phyloP scores from a whole-genome alignment of 805 yeast species.

The Hemisphaericaspora nanyangensis region DNA sequence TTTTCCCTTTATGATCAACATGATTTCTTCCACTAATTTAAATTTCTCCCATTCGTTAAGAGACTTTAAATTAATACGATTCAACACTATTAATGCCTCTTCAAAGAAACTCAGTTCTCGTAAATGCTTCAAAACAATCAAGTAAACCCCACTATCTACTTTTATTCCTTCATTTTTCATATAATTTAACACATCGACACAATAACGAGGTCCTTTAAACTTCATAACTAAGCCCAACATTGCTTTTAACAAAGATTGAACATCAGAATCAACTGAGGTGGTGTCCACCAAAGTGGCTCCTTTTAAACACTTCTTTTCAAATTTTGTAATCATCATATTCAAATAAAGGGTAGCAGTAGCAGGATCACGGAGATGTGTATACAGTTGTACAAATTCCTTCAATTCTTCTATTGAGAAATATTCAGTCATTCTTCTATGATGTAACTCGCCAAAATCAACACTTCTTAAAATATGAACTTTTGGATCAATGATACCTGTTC shows the following conservation, averaged over 20 bases:
- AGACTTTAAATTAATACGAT: conserved; percentile 22
- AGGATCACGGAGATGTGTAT: conserved; percentile 24
- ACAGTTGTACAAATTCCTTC: conserved; percentile 16
- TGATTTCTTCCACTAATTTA: conserved; percentile 25
- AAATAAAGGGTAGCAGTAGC: conserved; percentile 32
- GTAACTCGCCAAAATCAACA: conserved; percentile 12
- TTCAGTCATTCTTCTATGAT: conserved; percentile 25
- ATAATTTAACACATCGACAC: conserved; percentile 29
- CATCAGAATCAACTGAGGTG: conserved; percentile 15
- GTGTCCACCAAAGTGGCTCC: conserved; percentile 7
- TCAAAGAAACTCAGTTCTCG: conserved; percentile 24
- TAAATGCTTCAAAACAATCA: conserved; percentile 27
- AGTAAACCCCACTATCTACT: conserved; percentile 20
- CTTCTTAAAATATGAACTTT: conserved; percentile 34
- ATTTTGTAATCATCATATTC: conserved; percentile 32
- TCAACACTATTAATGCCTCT: conserved; percentile 33
- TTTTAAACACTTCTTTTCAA: conserved; percentile 23
- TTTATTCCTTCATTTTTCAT: conserved; percentile 24
- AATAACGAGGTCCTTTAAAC: conserved; percentile 33
- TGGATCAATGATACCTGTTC: conserved; percentile 34
- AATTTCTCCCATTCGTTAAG: conserved; percentile 15
- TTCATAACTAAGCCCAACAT: conserved; percentile 32
- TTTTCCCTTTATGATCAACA: conserved; percentile 25
- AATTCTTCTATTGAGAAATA: conserved; percentile 28
- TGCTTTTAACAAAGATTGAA: conserved; percentile 24